Conservation (phyloP, 768 basidiomycete genomes). For the Leccinum broughii region DNA sequence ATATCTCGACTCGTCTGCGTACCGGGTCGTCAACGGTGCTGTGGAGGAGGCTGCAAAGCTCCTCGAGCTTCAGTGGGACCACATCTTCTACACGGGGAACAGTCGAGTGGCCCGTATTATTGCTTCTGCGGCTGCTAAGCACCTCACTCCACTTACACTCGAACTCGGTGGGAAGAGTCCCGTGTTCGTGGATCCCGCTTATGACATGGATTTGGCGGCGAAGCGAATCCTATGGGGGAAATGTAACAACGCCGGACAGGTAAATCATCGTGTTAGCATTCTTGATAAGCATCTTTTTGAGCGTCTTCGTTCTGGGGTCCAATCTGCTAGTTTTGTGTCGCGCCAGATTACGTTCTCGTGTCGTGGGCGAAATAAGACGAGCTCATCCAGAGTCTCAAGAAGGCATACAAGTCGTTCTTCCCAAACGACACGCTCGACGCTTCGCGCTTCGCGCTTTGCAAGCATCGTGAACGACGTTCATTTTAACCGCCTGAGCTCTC, state of each 20-base stretch:
- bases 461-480: conserved; percentile 57
- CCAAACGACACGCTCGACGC: conserved; percentile 52
- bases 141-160: conserved; percentile 36
- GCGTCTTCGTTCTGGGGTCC: not conserved
- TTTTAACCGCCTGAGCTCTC: conserved; percentile 49
- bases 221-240: conserved; percentile 71
- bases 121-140: conserved; percentile 27
- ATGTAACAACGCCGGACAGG: conserved; percentile 65
- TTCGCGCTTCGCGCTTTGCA: conserved; percentile 42
- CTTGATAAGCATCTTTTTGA: not conserved
- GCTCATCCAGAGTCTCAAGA: conserved; percentile 46
- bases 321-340: conserved; percentile 37
- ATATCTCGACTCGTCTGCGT: conserved; percentile 53
- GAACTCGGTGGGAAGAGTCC: conserved; percentile 45
- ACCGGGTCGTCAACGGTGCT: conserved; percentile 52
- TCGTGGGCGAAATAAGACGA: conserved; percentile 43
- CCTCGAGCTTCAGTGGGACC: conserved; percentile 33
- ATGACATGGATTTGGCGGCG: conserved; percentile 52
- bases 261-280: conserved; percentile 11
- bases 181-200: conserved; percentile 44
- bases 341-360: conserved; percentile 48
- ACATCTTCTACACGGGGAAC: conserved; percentile 42
- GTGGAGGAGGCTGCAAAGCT: conserved; percentile 40
- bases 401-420: conserved; percentile 49
- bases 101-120: conserved; percentile 27